Percentiles rank a stretch among this genome's conserved stretches.
phyloP scores from a whole-genome alignment of 257 asterid genomes.

The Solanum chiquidenum region DNA sequence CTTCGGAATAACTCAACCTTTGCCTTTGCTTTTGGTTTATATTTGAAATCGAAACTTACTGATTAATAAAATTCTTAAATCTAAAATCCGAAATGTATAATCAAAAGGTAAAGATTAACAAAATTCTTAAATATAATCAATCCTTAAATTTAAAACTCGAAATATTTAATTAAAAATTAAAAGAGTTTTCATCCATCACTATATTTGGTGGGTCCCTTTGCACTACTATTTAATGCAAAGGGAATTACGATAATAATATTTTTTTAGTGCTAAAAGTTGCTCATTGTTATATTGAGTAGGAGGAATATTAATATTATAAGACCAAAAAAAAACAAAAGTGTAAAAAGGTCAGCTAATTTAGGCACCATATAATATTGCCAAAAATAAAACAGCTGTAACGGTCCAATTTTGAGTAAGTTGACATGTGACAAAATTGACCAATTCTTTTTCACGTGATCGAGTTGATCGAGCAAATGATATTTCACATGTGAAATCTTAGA shows the following conservation, averaged over 20 bases:
- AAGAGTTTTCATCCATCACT: not conserved
- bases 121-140: no score
- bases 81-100: no score
- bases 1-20: not conserved
- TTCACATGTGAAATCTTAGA: rapidly evolving
- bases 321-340: not conserved
- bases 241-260: not conserved
- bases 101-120: no score
- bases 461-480: not conserved
- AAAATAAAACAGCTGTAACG: not conserved
- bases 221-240: not conserved
- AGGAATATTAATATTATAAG: not conserved
- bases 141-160: no score
- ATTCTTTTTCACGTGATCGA: not conserved
- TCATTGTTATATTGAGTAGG: not conserved
- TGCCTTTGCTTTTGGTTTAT: not conserved
- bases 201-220: not conserved
- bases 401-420: not conserved
- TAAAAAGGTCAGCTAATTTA: not conserved
- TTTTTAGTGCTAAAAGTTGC: not conserved
- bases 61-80: no score
- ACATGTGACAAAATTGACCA: not conserved
- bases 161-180: no score
- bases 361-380: not conserved
- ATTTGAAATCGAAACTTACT: no score